Base-by-base conservation (phyloP, 305 asterid species). In the Fraxinus dipetala region DNA sequence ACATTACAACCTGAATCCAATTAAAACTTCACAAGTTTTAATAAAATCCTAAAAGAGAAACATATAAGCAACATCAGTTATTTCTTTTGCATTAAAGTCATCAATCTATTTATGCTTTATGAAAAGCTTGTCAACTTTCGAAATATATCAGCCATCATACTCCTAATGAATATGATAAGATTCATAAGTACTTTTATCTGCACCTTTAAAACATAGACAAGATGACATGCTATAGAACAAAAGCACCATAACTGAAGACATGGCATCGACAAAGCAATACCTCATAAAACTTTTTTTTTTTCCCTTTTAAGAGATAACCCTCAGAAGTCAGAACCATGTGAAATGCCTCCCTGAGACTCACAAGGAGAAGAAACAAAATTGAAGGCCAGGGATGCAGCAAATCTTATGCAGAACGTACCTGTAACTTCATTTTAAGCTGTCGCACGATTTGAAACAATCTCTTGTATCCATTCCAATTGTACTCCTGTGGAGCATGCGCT, bases 381-480 rank as follows among this genome's bases (percentile, higher is more conserved):
- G 24, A 28, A 26, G 40, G 72, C 31, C 20, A 61, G 32, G 72
- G 72, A 61, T 6, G 70, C 30, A 63, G 72, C 16, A 24, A 63
- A 2, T 24, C 72, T 63, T 24, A 24, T 74, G 85, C 54, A 75
- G 74, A 79, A 75, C 82, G 79, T 79, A 94, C 98, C 93, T 92
- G 95, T 77, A 92, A 80, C 86, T 91, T 91, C 93, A 94, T 88
- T 76, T 94, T 91, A 69, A 90, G 88, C 85, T 94, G 95, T 84
- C 89, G 90, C 35, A 89, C 91, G 75, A 94, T 92, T 83, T 90
- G 97, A 84, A 94, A 90, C 56, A 94, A 80, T 85, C 90, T 84
- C 88, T 83, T 91, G 92, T 92, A 94, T 79, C 97, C 97, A 83
- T 83, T 90, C 98, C 97, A 94, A 84, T 94, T 90, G 87, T 94